phyloP scores from a whole-genome alignment of 306 rosid species.

The Cucumis cinereus region DNA sequence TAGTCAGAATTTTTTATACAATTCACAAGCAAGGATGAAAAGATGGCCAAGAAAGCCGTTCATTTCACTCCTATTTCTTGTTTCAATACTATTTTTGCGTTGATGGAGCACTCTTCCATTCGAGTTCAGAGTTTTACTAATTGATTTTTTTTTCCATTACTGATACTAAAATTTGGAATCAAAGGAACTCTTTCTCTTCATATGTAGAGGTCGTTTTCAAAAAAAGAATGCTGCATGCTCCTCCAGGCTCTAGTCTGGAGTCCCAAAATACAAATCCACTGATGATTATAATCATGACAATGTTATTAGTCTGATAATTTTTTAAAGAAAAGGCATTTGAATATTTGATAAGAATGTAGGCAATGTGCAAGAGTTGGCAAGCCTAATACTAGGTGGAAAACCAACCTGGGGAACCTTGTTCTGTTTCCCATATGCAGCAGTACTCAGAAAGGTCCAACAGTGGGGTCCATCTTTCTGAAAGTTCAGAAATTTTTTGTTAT shows the following conservation, averaged over 20 bases:
- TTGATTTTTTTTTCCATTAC: neutral
- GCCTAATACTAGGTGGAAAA: neutral
- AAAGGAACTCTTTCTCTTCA: neutral
- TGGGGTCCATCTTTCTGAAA: constrained; percentile 48
- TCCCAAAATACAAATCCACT: neutral
- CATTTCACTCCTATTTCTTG: neutral
- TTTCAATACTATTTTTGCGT: neutral
- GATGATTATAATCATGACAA: neutral
- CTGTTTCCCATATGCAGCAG: constrained; percentile 67
- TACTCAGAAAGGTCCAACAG: constrained; percentile 91
- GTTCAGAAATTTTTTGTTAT: constrained; percentile 46
- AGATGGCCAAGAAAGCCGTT: neutral
- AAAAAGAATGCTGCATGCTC: neutral
- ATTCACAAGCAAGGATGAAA: neutral
- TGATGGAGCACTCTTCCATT: neutral
- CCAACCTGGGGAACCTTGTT: constrained; percentile 93
- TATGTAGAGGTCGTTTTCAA: neutral
- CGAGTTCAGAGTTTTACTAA: neutral
- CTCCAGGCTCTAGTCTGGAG: neutral
- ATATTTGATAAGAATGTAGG: neutral
- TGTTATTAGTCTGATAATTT: neutral
- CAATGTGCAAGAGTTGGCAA: neutral
- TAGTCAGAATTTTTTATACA: neutral
- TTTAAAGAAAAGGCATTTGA: neutral
- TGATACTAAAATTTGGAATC: neutral